Evolutionary conservation across 345 rosid genomes (phyloP), one percentile per base, ranked within the genome.

Genomic region (Heritiera fomes): DNA sequence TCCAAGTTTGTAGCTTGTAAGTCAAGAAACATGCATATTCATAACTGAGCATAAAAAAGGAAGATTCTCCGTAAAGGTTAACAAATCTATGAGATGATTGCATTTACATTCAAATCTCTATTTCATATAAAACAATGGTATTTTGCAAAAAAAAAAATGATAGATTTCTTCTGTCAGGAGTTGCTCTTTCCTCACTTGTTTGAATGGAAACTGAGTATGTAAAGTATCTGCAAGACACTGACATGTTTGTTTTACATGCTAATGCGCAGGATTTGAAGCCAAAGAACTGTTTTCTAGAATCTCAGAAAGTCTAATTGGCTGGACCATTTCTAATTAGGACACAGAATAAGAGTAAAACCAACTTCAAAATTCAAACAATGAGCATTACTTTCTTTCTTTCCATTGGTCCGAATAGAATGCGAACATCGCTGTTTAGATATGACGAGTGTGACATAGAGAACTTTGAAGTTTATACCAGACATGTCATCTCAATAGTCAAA

Each of bases 1-100:
- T 71, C 43, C 53, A 70, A 49, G 59, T 71, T 71, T 30, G 75
- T 49, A 50, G 40, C 59, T 49, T 71, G 8, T 2, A 71, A 71
- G 23, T n/a, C 59, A 49, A 28, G 74, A 14, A 49, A 49, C 59
- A 49, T n/a, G 4, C 13, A 32, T 40, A n/a, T 43, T 52, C 5
- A 11, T 43, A 20, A 63, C 12, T 34, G 46, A 12, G 40, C 71
- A 43, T 46, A 15, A 3, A 5, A 28, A 71, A 49, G 3, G 41
- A 28, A 8, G 58, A 71, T 71, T 18, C 43, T 49, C 12, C 20
- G 5, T 3, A 1, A 45, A 20, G 17, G n/a, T 69, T 4, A 46
- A 3, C n/a, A 49, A 28, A 14, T 70, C 1, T 28, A 28, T 49
- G 7, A 46, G 59, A 71, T 71, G 20, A 49, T 71, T 49, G 74